Conservation (phyloP, 2,329 filamentous ascomycete species). For the Fusarium sp. region DNA sequence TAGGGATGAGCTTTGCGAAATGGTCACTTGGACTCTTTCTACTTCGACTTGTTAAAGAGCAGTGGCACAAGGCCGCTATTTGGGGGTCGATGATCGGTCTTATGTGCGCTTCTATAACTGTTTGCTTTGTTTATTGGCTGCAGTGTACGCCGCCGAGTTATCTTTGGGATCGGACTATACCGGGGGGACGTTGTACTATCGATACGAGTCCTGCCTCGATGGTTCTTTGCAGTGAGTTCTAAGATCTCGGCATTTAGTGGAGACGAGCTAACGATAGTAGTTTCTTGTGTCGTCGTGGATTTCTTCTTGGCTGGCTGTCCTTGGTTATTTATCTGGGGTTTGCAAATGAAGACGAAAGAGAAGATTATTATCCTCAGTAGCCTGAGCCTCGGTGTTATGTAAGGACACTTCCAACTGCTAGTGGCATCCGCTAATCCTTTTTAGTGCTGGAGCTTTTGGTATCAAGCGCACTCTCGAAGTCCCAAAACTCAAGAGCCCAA, state of each 20-base stretch:
- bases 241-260: accelerated
- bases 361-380: conserved; percentile 56
- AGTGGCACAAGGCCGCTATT: conserved; percentile 51
- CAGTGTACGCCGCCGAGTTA: conserved; percentile 35
- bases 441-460: conserved; percentile 45
- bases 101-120: conserved; percentile 31
- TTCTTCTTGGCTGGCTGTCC: conserved; percentile 56
- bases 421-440: too few relatives aligned
- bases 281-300: conserved; percentile 48
- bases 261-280: background rate
- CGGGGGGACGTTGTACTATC: conserved; percentile 30
- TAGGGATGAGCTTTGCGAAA: conserved; percentile 55
- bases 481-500: conserved; percentile 42
- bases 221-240: conserved; percentile 35
- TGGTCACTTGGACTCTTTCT: conserved; percentile 54
- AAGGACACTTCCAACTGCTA: background rate
- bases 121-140: conserved; percentile 27
- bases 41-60: conserved; percentile 49
- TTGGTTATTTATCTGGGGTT: conserved; percentile 57
- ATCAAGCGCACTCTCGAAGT: conserved; percentile 46
- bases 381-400: conserved; percentile 57
- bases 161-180: conserved; percentile 33
- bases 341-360: conserved; percentile 58
- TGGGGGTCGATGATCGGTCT: conserved; percentile 46
- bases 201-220: conserved; percentile 34